These are phyloP conservation scores for Phytopythium ostracodes DNA, from an alignment of 352 stramenopile species.

Conservation along the genomic window DNA sequence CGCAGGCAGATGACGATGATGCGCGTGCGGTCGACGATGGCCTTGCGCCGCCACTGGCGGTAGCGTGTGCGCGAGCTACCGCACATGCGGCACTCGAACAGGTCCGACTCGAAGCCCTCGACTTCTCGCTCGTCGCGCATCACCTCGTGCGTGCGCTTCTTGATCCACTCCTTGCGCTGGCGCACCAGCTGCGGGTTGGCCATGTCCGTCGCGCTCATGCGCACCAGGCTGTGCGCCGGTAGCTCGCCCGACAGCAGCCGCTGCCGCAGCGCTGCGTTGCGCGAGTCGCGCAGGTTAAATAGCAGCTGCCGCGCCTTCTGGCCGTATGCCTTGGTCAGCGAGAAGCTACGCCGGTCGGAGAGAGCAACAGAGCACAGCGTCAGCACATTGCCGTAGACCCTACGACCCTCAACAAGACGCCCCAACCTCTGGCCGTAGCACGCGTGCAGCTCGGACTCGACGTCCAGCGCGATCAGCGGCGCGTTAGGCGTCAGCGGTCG, in stretches of 20 bases:
- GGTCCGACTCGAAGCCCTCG: conserved; percentile 70
- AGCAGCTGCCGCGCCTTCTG: conserved; percentile 77
- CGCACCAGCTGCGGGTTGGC: conserved; percentile 81
- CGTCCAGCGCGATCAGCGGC: conserved; percentile 39
- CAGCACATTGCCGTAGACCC: background rate
- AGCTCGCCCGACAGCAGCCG: conserved; percentile 65
- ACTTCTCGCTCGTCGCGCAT: conserved; percentile 64
- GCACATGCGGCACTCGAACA: conserved; percentile 82
- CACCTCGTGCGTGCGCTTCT: conserved; percentile 79
- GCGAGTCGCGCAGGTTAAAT: conserved; percentile 80
- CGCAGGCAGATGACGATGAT: conserved; percentile 78
- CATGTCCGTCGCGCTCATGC: conserved; percentile 79
- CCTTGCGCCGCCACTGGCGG: conserved; percentile 78
- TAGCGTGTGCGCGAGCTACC: conserved; percentile 72
- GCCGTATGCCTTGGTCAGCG: conserved; percentile 70
- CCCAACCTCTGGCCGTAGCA: conserved; percentile 49
- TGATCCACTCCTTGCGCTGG: conserved; percentile 83
- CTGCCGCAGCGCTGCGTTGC: conserved; percentile 61
- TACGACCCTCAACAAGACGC: background rate
- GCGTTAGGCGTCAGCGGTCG: conserved; percentile 41
- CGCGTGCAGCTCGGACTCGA: conserved; percentile 57
- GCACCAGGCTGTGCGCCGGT: conserved; percentile 45
- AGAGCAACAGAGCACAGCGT: background rate
- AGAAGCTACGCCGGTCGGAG: conserved; percentile 27
- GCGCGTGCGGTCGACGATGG: conserved; percentile 76